Base-by-base conservation (phyloP, 768 basidiomycete genomes). In the Amanita polypyramis region DNA sequence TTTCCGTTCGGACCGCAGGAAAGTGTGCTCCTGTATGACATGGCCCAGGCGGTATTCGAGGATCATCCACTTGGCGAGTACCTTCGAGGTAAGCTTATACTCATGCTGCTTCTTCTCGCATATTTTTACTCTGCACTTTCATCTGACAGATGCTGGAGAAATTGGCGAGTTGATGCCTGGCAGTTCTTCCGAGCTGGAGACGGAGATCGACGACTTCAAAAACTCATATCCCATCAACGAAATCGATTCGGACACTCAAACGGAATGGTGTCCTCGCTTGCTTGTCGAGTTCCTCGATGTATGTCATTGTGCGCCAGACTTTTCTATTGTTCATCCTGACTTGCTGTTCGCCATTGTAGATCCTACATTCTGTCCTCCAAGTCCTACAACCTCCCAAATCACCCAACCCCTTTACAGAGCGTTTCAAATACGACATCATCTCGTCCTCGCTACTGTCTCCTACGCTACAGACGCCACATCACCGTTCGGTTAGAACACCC, bases 341-440 rank as follows among this genome's bases (percentile, higher is more conserved):
- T 44, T 34, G 21, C 32, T 47, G 52, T 41, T 40, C 25, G 47
- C 19, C 39, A 21, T 50, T 49, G 34, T 55, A 76, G 75, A 54
- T 66, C 29, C 52, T 75, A 14, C 52, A 64, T 50, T 61, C 69
- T 25, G 47, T 69, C 25, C 63, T 75, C 30, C 62, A 69, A 4
- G 58, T 64, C 35, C 42, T 65, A 8, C 58, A 65, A 29, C 53
- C 61, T 7, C 56, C 70, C 20, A 62, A 54, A 50, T 60, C 67
- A 5, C 60, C 70, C 3, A 73, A 64, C 52, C 70, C 73, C 15
- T 84, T 87, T 55, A 75, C 77, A 7, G 86, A 90, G 63, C 81
- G 75, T 35, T 88, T 90, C 76, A 88, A 88, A 60, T 89, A 88
- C 71, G 78, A 77, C 51, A 76, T 89, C 3, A 87, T 89, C 51